phyloP scores from a whole-genome alignment of 164 flowering plant genomes.

The Saururus chinensis region DNA sequence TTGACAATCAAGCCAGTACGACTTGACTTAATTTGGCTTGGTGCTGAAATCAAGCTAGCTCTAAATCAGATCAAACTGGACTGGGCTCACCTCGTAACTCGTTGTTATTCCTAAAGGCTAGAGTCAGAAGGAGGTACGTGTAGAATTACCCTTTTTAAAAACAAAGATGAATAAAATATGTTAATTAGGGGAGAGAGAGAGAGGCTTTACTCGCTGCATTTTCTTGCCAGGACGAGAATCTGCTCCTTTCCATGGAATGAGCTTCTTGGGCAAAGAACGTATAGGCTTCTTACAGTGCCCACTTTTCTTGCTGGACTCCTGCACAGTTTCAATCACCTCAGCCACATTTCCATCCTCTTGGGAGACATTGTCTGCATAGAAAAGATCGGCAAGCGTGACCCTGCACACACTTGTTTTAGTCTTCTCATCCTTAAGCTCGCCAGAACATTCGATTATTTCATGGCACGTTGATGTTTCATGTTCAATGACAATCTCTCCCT shows the following conservation, averaged over 20 bases:
- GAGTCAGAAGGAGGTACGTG: too few species aligned
- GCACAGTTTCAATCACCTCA: neutral
- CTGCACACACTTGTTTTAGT: constrained; percentile 18
- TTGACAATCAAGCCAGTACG: too few species aligned
- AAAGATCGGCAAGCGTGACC: constrained; percentile 60
- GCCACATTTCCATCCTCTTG: neutral
- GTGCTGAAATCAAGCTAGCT: too few species aligned
- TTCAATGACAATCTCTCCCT: constrained; percentile 4
- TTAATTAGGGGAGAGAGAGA: too few species aligned
- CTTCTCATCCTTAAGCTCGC: constrained; percentile 7
- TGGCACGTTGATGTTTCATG: constrained; percentile 6
- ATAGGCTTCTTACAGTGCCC: constrained; percentile 11
- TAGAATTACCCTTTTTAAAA: too few species aligned
- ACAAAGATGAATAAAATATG: too few species aligned
- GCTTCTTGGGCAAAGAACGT: constrained; percentile 35
- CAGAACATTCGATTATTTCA: constrained; percentile 1
- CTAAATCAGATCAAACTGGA: too few species aligned
- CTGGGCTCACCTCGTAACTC: too few species aligned
- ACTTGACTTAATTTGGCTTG: too few species aligned
- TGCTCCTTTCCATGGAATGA: constrained; percentile 25
- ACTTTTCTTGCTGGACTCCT: constrained; percentile 9
- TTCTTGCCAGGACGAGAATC: constrained; percentile 38
- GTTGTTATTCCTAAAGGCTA: too few species aligned
- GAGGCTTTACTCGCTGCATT: constrained; percentile 32
- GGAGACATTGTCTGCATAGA: constrained; percentile 29